These are phyloP conservation scores for Chernovozyma aurita DNA, from an alignment of 1,139 yeast species.

Conservation along the genomic window DNA sequence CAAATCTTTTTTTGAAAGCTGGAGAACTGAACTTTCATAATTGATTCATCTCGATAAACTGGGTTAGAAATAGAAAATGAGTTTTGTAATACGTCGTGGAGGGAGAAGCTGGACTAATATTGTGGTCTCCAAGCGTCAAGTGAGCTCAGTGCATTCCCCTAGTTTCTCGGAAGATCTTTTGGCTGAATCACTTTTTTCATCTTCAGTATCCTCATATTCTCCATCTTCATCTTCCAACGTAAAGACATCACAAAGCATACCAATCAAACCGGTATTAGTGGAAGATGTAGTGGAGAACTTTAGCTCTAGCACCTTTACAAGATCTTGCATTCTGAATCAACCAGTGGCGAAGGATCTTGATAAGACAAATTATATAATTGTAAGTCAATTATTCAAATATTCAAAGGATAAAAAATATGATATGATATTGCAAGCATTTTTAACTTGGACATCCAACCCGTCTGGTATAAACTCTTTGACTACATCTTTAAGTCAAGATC, in stretches of 20 bases:
- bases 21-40: no score
- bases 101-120: neutral
- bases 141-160: neutral
- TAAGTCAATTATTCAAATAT: conserved; percentile 1
- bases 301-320: neutral
- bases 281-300: neutral
- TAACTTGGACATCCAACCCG: conserved; percentile 14
- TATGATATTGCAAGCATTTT: conserved; percentile 18
- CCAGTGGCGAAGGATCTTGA: neutral
- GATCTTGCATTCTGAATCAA: neutral
- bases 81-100: conserved; percentile 2
- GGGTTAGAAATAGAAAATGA: neutral
- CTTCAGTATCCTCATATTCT: neutral
- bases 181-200: neutral
- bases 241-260: neutral
- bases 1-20: neutral
- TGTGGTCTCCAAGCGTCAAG: neutral
- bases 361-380: neutral
- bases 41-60: no score
- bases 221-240: neutral
- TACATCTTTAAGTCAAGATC: conserved; percentile 4
- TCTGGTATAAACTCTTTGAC: conserved; percentile 4
- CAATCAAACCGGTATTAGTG: neutral
- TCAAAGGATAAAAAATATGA: conserved; percentile 14
- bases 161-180: neutral